phyloP scores from a whole-genome alignment of 2,329 filamentous ascomycete genomes.

The Cladophialophora psammophila region DNA sequence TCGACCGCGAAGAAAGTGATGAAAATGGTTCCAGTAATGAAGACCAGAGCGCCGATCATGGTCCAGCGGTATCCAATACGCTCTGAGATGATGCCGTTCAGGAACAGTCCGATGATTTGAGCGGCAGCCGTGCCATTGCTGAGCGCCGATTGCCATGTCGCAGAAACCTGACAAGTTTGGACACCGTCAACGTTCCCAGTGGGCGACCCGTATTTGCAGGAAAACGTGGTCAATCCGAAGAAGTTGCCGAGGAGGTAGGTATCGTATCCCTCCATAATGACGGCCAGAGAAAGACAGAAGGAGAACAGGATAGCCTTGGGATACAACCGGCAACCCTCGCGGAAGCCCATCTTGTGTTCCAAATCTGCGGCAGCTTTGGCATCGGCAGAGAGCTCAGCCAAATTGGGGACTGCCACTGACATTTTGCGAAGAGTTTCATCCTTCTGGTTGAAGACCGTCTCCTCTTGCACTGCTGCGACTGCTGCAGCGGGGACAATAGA shows the following conservation, averaged over 20 bases:
- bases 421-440: slow-evolving; percentile 42
- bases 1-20: slow-evolving; percentile 52
- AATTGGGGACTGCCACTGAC: slow-evolving; percentile 40
- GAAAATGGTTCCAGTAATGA: slow-evolving; percentile 46
- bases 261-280: slow-evolving; percentile 42
- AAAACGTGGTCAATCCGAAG: slow-evolving; percentile 39
- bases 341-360: slow-evolving; percentile 44
- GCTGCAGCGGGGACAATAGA: slow-evolving; percentile 39
- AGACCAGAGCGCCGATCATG: slow-evolving; percentile 41
- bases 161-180: slow-evolving; percentile 33
- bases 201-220: slow-evolving; percentile 34
- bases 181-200: slow-evolving; percentile 34
- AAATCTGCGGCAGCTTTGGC: slow-evolving; percentile 38
- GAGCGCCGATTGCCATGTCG: slow-evolving; percentile 55
- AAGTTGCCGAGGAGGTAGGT: slow-evolving; percentile 42
- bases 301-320: slow-evolving; percentile 64
- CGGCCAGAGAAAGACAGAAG: slow-evolving; percentile 38
- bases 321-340: slow-evolving; percentile 80
- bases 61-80: slow-evolving; percentile 53
- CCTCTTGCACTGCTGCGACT: slow-evolving; percentile 30
- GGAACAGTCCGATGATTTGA: slow-evolving; percentile 40
- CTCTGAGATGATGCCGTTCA: slow-evolving; percentile 47
- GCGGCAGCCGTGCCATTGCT: slow-evolving; percentile 45
- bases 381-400: slow-evolving; percentile 39
- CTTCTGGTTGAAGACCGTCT: slow-evolving; percentile 39